Evolutionary conservation across 352 stramenopile species (phyloP).

Genomic region (Phytophthora lateralis): DNA sequence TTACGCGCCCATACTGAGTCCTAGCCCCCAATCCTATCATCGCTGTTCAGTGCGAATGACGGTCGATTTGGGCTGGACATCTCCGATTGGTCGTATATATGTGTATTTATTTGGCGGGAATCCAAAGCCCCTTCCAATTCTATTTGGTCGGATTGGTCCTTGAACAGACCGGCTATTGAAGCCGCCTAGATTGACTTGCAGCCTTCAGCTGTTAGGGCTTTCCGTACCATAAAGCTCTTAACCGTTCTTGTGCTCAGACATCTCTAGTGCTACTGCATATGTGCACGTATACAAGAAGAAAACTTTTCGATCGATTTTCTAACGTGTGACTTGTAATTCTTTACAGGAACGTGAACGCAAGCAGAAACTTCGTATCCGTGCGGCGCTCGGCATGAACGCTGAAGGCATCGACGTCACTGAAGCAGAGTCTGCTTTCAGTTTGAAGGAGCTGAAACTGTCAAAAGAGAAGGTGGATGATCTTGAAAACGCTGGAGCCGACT

Average conservation of each 20-base stretch:
- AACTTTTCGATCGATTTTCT: not conserved
- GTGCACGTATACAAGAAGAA: conserved; percentile 6
- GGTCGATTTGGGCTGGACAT: conserved; percentile 84
- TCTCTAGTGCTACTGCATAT: conserved; percentile 25
- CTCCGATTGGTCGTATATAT: conserved; percentile 17
- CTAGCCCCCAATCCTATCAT: conserved; percentile 62
- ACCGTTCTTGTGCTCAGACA: conserved; percentile 94
- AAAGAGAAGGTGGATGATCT: conserved; percentile 81
- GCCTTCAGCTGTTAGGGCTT: conserved; percentile 91
- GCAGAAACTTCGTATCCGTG: conserved; percentile 81
- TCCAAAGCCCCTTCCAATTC: conserved; percentile 88
- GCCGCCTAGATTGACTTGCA: conserved; percentile 83
- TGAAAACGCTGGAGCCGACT: conserved; percentile 66
- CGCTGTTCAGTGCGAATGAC: conserved; percentile 50
- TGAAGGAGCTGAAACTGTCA: conserved; percentile 77
- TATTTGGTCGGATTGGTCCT: conserved; percentile 87
- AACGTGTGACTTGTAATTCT: conserved; percentile 15
- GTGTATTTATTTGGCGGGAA: conserved; percentile 54
- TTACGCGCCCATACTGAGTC: conserved; percentile 82
- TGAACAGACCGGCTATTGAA: conserved; percentile 95
- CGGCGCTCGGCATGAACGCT: conserved; percentile 83
- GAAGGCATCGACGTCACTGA: conserved; percentile 85
- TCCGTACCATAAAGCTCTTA: conserved; percentile 69
- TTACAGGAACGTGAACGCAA: conserved; percentile 85
- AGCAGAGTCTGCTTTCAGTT: conserved; percentile 79